Base-by-base conservation (phyloP, 1,284 basidiomycete genomes). In the Naganishia cerealis region DNA sequence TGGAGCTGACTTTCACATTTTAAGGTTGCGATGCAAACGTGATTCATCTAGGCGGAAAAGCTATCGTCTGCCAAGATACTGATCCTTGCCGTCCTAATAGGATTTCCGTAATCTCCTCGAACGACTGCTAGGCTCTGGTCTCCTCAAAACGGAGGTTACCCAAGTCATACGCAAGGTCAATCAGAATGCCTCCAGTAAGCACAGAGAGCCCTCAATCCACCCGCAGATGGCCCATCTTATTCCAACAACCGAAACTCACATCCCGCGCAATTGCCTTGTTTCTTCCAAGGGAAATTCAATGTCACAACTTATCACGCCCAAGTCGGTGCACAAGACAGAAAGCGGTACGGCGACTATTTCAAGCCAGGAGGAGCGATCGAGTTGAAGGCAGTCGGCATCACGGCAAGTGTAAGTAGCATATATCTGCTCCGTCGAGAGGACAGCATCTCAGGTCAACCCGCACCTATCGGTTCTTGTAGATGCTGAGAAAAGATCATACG, bases 91-190 rank as follows among this genome's bases (percentile, higher is more conserved):
- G 10, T n/a, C n/a, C 33, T 10, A 13, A 18, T 33, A 69, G 67
- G 67, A 69, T 43, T 57, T 65, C 24, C 56, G 52, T n/a, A 65
- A 40, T 16, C 42, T 66, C 5, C 18, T 69, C 38, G 39, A 58
- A 36, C 61, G 67, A 3, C 48, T 69, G 16, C 38, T 29, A 26
- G 39, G 58, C 7, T 39, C 42, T 6, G 67, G 67, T 6, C 65
- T 65, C 62, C 21, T 69, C 12, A 21, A 42, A 16, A 53, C 42
- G 46, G 54, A 54, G 29, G 39, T 48, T 15, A 61, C 36, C 5
- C 52, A 55, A 9, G 21, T 36, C 24, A 29, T 8, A 43, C 24
- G 59, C 8, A 57, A 65, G 15, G 18, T 38, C 7, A 61, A 61
- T 29, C 16, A 39, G 24, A 53, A n/a, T 26, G 46, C 38, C 21